A percentile compares a stretch with the other conserved stretches of the same genome.
phyloP scores from a whole-genome alignment of 768 basidiomycete species.

The Mycena crocata region DNA sequence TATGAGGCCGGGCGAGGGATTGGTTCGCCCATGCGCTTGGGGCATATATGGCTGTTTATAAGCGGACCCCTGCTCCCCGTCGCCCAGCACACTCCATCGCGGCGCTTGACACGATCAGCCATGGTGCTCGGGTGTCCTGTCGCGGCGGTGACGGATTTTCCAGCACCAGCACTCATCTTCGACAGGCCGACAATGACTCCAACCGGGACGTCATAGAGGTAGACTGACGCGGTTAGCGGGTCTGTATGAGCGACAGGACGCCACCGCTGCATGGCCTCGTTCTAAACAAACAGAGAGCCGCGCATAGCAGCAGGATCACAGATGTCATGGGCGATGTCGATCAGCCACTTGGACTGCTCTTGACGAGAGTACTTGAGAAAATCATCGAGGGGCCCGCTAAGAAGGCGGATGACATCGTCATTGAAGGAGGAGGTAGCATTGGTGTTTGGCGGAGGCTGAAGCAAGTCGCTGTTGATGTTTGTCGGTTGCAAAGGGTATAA shows the following conservation, averaged over 20 bases:
- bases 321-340: slow-evolving; percentile 13
- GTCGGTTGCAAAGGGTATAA: neutral
- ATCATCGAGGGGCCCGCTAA: neutral
- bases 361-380: neutral
- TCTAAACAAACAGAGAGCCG: neutral
- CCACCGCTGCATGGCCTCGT: neutral
- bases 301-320: slow-evolving; percentile 2
- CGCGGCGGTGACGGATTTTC: neutral
- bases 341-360: slow-evolving; percentile 6
- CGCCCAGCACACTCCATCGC: slow-evolving; percentile 7
- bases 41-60: neutral
- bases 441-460: neutral
- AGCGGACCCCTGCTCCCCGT: neutral
- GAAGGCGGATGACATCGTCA: neutral
- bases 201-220: neutral
- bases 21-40: slow-evolving; percentile 11
- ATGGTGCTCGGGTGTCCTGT: neutral
- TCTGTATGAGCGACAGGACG: neutral
- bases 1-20: neutral
- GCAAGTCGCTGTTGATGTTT: neutral
- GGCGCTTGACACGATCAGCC: neutral
- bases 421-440: neutral
- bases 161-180: neutral
- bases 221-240: neutral
- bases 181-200: neutral